Evolutionary conservation across 2,329 filamentous ascomycete genomes (phyloP).

Genomic region (Hypoxylon sp.): DNA sequence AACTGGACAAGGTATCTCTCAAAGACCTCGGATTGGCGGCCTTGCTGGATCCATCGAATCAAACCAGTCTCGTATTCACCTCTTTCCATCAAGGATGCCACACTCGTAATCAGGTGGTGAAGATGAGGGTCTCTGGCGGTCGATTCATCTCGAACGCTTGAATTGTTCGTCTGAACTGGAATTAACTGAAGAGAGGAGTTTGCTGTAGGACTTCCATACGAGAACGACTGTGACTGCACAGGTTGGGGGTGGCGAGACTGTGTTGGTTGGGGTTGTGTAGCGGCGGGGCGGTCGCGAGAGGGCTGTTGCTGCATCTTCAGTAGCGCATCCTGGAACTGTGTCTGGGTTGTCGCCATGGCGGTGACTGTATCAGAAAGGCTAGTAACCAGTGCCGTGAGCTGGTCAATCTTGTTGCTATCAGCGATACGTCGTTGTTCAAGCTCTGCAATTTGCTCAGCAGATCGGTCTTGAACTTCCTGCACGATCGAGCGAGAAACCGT

Average conservation of each 20-base stretch:
- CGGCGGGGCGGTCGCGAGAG: slow-evolving; percentile 58
- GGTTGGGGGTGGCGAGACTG: slow-evolving; percentile 32
- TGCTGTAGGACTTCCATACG: slow-evolving; percentile 52
- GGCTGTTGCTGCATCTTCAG: slow-evolving; percentile 70
- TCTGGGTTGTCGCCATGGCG: slow-evolving; percentile 77
- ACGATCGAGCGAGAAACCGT: slow-evolving; percentile 78
- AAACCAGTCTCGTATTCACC: slow-evolving; percentile 74
- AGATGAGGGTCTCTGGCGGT: slow-evolving; percentile 69
- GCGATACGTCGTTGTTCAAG: slow-evolving; percentile 66
- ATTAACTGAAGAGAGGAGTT: slow-evolving; percentile 57
- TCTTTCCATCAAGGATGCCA: slow-evolving; percentile 74
- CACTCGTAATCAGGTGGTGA: slow-evolving; percentile 68
- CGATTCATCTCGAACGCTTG: slow-evolving; percentile 62
- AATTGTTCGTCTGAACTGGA: slow-evolving; percentile 60
- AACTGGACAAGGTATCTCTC: slow-evolving; percentile 67
- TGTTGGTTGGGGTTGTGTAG: slow-evolving; percentile 41
- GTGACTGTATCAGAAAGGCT: slow-evolving; percentile 78
- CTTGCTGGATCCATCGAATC: slow-evolving; percentile 77
- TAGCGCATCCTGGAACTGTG: slow-evolving; percentile 76
- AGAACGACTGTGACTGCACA: slow-evolving; percentile 38
- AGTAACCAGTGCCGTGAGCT: slow-evolving; percentile 77
- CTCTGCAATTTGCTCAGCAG: slow-evolving; percentile 66
- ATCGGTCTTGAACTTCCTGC: slow-evolving; percentile 76
- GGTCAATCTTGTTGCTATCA: slow-evolving; percentile 77
- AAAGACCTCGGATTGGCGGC: slow-evolving; percentile 75